These are phyloP conservation scores for Phaffomyces thermotolerans DNA, from an alignment of 805 yeast species.

Conservation along the genomic window DNA sequence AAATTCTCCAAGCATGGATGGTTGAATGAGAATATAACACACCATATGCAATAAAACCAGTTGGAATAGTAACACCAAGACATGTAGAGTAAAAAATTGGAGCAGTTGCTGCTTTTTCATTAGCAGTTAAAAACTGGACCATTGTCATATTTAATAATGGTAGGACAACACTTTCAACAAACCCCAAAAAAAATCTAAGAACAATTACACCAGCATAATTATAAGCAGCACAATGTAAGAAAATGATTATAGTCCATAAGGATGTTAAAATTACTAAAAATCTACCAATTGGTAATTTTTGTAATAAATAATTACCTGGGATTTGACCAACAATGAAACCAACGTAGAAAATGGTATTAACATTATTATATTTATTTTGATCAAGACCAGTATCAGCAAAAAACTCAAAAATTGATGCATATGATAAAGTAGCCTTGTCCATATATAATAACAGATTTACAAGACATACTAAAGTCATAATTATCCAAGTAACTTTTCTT, in stretches of 20 bases:
- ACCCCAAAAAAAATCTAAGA: conserved; percentile 44
- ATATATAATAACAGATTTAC: conserved; percentile 39
- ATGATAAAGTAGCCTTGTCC: conserved; percentile 46
- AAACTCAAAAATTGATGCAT: conserved; percentile 41
- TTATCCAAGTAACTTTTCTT: conserved; percentile 31
- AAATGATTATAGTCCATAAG: conserved; percentile 40
- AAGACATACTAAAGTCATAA: conserved; percentile 31
- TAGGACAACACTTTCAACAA: conserved; percentile 38
- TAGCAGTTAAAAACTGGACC: conserved; percentile 41
- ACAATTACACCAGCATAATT: conserved; percentile 41
- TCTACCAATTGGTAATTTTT: conserved; percentile 35
- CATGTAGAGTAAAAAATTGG: conserved; percentile 48
- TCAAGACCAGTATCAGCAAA: conserved; percentile 39
- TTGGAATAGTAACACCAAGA: conserved; percentile 44
- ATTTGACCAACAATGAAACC: conserved; percentile 43
- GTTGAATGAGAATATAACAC: conserved; percentile 24
- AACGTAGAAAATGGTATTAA: conserved; percentile 46
- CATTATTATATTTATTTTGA: conserved; percentile 38
- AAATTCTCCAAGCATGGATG: conserved; percentile 42
- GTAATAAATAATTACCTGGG: conserved; percentile 36
- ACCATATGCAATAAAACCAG: conserved; percentile 42
- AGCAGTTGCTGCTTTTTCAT: conserved; percentile 44
- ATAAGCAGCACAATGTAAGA: conserved; percentile 38
- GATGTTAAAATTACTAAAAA: conserved; percentile 31
- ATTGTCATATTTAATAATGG: conserved; percentile 41